These are phyloP conservation scores for Saccharomyces mikatae DNA, from an alignment of 805 yeast genomes.

Conservation along the genomic window DNA sequence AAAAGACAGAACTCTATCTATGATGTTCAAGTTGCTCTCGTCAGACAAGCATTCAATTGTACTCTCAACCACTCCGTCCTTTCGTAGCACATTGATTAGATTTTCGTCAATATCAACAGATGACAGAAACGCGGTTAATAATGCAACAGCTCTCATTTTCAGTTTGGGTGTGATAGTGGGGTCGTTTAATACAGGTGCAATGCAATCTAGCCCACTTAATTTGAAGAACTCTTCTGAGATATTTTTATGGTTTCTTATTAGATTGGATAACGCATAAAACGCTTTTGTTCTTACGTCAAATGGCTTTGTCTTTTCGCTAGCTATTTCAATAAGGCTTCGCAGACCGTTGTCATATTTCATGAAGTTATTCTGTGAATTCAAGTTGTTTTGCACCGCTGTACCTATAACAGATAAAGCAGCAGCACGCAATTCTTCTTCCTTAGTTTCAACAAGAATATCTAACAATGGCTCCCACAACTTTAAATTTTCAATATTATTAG, in stretches of 20 bases:
- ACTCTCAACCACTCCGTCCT: constrained; percentile 21
- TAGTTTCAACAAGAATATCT: constrained; percentile 39
- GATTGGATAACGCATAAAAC: constrained; percentile 67
- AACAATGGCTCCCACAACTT: constrained; percentile 72
- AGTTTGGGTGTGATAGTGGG: constrained; percentile 31
- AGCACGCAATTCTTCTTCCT: constrained; percentile 40
- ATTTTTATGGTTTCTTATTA: constrained; percentile 57
- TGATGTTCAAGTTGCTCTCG: constrained; percentile 37
- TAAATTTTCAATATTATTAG: constrained; percentile 80
- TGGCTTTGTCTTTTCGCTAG: constrained; percentile 23
- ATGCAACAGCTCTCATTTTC: constrained; percentile 47
- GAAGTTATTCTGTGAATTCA: constrained; percentile 61
- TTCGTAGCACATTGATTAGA: constrained; percentile 31
- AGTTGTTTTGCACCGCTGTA: constrained; percentile 89
- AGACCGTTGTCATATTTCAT: constrained; percentile 43
- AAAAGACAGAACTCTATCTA: constrained; percentile 50
- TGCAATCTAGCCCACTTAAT: constrained; percentile 54
- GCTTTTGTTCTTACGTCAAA: constrained; percentile 49
- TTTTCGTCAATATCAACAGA: constrained; percentile 40
- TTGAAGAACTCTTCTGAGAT: constrained; percentile 50
- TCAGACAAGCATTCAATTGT: constrained; percentile 23
- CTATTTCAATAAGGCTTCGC: constrained; percentile 37
- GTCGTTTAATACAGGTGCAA: constrained; percentile 30
- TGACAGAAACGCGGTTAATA: constrained; percentile 52
- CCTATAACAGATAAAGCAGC: constrained; percentile 71